Conservation (phyloP, 179 eudicot genomes). For the Beta macrorhiza region DNA sequence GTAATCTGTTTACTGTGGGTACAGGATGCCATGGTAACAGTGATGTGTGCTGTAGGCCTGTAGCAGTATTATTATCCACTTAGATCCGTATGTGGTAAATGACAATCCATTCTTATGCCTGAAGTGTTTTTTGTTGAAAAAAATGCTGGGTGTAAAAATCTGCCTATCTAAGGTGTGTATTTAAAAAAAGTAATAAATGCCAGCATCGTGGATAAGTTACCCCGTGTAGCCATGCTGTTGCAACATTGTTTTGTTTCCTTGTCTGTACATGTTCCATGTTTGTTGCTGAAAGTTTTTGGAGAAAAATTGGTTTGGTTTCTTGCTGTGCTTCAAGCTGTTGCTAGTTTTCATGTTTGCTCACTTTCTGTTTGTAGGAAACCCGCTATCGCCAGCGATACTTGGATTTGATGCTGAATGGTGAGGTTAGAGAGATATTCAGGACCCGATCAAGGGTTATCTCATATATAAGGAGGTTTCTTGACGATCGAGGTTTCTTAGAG, state of each 20-base stretch:
- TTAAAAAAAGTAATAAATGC: background rate
- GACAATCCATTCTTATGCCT: background rate
- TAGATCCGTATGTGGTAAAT: background rate
- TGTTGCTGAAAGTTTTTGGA: background rate
- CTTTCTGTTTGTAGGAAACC: constrained; percentile 58
- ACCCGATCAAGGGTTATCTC: constrained; percentile 63
- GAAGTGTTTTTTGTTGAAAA: background rate
- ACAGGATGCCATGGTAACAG: too few species aligned
- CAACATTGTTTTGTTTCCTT: background rate
- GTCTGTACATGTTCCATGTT: background rate
- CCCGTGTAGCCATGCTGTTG: background rate
- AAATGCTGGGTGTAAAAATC: background rate
- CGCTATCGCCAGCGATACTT: constrained; percentile 92
- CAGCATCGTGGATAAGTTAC: background rate
- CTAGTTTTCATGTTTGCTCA: background rate
- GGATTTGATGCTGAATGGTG: constrained; percentile 85
- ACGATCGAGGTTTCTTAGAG: constrained; percentile 77
- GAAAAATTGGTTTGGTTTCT: background rate
- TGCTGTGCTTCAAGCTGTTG: background rate
- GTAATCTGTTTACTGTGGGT: background rate
- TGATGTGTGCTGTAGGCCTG: too few species aligned
- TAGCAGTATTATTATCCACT: background rate
- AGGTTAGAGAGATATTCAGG: constrained; percentile 77
- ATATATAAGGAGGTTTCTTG: constrained; percentile 70
- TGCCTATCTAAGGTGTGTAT: background rate